Evolutionary conservation across 768 basidiomycete genomes (phyloP).

Genomic region (Trametes gibbosa): DNA sequence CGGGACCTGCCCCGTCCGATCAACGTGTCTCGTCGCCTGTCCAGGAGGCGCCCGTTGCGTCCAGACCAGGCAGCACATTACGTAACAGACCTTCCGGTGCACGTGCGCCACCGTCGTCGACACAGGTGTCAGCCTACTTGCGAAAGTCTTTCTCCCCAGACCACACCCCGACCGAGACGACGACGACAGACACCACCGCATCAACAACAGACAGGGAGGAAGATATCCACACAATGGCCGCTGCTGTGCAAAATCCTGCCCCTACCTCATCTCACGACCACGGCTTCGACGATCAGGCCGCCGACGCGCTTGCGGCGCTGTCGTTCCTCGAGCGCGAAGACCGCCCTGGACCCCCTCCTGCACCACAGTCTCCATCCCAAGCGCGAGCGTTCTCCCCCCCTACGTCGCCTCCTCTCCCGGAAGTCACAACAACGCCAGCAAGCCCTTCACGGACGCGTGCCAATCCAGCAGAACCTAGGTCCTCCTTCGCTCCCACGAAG

Average conservation of each 20-base stretch:
- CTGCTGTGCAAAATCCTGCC: conserved; percentile 18
- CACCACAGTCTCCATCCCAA: conserved; percentile 33
- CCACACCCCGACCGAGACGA: conserved; percentile 3
- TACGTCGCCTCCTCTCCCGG: conserved; percentile 28
- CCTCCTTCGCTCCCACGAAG: conserved; percentile 86
- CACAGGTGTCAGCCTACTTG: conserved; percentile 20
- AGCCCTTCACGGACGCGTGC: conserved; percentile 27
- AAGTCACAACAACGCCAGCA: conserved; percentile 25
- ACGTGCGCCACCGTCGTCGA: conserved; percentile 60
- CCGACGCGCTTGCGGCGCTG: conserved; percentile 77
- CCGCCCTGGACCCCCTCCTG: conserved; percentile 21
- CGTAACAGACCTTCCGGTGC: conserved; percentile 75
- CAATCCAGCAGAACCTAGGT: conserved; percentile 44
- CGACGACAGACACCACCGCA: conserved; percentile 21
- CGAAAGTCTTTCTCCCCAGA: conserved; percentile 18
- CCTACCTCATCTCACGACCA: conserved; percentile 9
- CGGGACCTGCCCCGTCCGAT: not conserved
- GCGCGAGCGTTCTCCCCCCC: conserved; percentile 30
- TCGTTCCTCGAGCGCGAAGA: conserved; percentile 66
- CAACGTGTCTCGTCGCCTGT: conserved; percentile 1
- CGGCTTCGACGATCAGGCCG: conserved; percentile 43
- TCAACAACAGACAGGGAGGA: conserved; percentile 10
- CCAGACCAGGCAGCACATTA: conserved; percentile 34
- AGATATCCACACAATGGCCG: conserved; percentile 11
- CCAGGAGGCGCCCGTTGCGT: conserved; percentile 12